These are phyloP conservation scores for Aspergillus chevalieri DNA, from an alignment of 2,329 filamentous ascomycete genomes.

Conservation along the genomic window DNA sequence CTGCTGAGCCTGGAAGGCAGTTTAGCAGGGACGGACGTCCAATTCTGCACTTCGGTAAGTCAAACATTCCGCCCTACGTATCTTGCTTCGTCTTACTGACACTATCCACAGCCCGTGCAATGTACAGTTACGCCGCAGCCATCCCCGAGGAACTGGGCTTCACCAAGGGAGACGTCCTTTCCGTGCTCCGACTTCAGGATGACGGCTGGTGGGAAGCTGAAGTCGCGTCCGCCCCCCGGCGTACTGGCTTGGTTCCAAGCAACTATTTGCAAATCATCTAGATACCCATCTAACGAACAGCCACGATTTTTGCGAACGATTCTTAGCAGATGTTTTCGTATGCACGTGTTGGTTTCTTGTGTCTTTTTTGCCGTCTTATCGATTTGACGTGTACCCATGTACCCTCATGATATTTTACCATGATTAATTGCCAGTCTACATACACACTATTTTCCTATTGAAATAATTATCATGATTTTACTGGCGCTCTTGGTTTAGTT, in stretches of 20 bases:
- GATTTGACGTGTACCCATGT: background rate
- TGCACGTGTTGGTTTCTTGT: background rate
- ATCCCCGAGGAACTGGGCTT: conserved; percentile 95
- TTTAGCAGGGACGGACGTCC: conserved; percentile 80
- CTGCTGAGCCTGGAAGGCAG: conserved; percentile 60
- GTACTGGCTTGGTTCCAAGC: conserved; percentile 57
- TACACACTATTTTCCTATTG: background rate
- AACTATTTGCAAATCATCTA: conserved; percentile 60
- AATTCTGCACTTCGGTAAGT: conserved; percentile 91
- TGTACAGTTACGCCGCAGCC: conserved; percentile 90
- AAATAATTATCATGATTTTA: background rate
- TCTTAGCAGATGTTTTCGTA: background rate
- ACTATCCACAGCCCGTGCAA: conserved; percentile 64
- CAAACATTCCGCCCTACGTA: background rate
- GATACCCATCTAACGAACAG: conserved; percentile 22
- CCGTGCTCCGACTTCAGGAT: conserved; percentile 84
- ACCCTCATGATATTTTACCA: background rate
- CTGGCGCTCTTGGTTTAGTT: background rate
- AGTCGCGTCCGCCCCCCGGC: conserved; percentile 55
- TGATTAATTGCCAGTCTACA: background rate
- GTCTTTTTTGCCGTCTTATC: background rate
- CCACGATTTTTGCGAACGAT: conserved; percentile 10
- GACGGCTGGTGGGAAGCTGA: conserved; percentile 99
- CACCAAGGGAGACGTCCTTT: conserved; percentile 82
- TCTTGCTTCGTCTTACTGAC: conserved; percentile 9